Conservation (phyloP, 1,139 yeast genomes). For the Geotrichum fermentans region DNA sequence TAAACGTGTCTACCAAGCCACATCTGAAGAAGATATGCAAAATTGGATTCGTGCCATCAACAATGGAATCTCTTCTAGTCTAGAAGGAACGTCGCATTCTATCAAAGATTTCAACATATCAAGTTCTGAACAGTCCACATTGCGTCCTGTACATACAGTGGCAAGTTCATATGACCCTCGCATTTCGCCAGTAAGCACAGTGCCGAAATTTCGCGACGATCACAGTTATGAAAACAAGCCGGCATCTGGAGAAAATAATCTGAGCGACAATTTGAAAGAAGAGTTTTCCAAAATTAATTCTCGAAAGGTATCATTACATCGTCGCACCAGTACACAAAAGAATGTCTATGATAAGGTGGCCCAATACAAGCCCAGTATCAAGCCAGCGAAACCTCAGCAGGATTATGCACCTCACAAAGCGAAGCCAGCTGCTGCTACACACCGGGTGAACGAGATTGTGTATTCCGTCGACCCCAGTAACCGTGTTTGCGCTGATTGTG, state of each 20-base stretch:
- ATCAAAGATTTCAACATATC: constrained; percentile 4
- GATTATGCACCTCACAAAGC: background rate
- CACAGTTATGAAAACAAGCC: background rate
- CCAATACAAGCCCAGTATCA: constrained; percentile 4
- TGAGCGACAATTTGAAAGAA: constrained; percentile 13
- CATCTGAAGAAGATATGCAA: constrained; percentile 61
- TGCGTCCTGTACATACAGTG: constrained; percentile 2
- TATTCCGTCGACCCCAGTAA: constrained; percentile 49
- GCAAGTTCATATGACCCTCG: constrained; percentile 5
- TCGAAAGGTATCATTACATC: constrained; percentile 16
- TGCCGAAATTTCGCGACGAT: constrained; percentile 5
- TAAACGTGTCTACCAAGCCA: constrained; percentile 73
- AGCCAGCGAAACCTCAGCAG: background rate
- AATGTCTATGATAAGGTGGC: background rate
- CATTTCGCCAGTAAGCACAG: constrained; percentile 6
- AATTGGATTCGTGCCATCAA: constrained; percentile 61
- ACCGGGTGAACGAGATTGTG: constrained; percentile 22
- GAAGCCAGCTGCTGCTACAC: background rate
- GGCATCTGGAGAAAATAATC: background rate
- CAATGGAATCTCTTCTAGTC: constrained; percentile 37
- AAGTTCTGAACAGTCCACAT: constrained; percentile 4
- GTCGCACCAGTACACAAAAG: constrained; percentile 15
- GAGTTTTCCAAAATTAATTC: constrained; percentile 17
- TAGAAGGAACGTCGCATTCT: constrained; percentile 16
- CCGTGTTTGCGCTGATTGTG: constrained; percentile 73